Evolutionary conservation across 805 yeast species (phyloP), one percentile per base, ranked within the genome.

Genomic region (Saturnispora saitoi): DNA sequence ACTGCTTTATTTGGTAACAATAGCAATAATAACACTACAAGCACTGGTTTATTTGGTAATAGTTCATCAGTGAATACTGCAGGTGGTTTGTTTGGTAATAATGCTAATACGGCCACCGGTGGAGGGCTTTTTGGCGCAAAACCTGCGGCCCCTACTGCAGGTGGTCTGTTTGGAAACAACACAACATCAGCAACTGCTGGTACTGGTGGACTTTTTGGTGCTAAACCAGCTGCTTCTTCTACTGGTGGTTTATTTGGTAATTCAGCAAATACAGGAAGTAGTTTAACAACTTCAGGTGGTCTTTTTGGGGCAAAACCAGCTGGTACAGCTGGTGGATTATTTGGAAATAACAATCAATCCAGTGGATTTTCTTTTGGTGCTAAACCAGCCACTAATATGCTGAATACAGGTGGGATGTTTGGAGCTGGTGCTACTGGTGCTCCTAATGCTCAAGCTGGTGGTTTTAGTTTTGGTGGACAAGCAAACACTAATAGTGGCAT

Each of bases 11-110:
- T n/a, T n/a, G n/a, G n/a, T n/a, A n/a, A n/a, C n/a, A n/a, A n/a
- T n/a, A n/a, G n/a, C n/a, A n/a, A n/a, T n/a, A n/a, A n/a, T n/a
- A n/a, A n/a, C n/a, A n/a, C n/a, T n/a, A n/a, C n/a, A n/a, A n/a
- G n/a, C n/a, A n/a, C n/a, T n/a, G 72, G 70, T 1, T 50, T 67
- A 30, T 69, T 70, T 57, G 74, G 75, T 8, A 51, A 55, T n/a
- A n/a, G n/a, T n/a, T n/a, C 43, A 58, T 22, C 19, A 36, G 22
- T 31, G 30, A 12, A 41, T 51, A n/a, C 48, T 4, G 5, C 40
- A 7, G 19, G 37, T 5, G 48, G 48, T 4, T 50, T 72, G 28
- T 56, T 66, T 45, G 69, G 70, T 24, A 38, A 42, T 15, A 55
- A 50, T 20, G 8, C 39, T 17, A 15, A 47, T 5, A 51, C 48